A percentile compares a stretch with the other conserved stretches of the same genome.
Evolutionary conservation across 2,329 filamentous ascomycete species (phyloP).

Genomic region (Ceratocystis colombiana): DNA sequence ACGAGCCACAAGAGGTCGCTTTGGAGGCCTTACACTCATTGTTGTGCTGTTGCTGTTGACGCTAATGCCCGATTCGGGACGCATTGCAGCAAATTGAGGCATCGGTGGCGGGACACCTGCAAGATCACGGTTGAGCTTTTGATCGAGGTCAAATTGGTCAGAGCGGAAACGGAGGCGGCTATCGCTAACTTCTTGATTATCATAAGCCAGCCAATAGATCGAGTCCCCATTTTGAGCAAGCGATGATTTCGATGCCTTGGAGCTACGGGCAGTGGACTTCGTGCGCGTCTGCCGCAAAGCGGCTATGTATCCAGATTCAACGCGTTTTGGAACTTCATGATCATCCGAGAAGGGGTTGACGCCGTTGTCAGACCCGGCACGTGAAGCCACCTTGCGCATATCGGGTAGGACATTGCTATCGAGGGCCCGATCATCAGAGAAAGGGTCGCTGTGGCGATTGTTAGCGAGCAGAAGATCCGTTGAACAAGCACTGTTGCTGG

Average conservation of each 20-base stretch:
- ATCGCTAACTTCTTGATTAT: constrained; percentile 37
- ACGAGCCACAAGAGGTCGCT: constrained; percentile 32
- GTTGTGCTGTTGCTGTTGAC: constrained; percentile 32
- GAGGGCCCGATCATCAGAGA: constrained; percentile 40
- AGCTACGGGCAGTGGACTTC: constrained; percentile 32
- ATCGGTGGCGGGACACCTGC: constrained; percentile 25
- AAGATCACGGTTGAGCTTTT: constrained; percentile 5
- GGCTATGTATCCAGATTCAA: constrained; percentile 38
- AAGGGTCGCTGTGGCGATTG: constrained; percentile 38
- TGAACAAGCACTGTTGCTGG: constrained; percentile 32
- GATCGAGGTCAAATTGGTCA: constrained; percentile 56
- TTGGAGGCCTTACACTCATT: constrained; percentile 34
- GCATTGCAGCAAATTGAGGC: constrained; percentile 27
- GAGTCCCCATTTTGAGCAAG: constrained; percentile 32
- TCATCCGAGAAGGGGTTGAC: constrained; percentile 40
- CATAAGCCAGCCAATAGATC: constrained; percentile 36
- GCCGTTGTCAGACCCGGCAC: constrained; percentile 30
- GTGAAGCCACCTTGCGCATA: constrained; percentile 10
- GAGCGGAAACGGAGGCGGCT: constrained; percentile 50
- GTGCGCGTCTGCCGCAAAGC: constrained; percentile 43
- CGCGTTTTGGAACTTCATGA: constrained; percentile 36
- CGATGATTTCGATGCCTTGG: constrained; percentile 29
- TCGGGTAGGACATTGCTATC: constrained; percentile 30
- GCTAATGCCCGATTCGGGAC: constrained; percentile 28
- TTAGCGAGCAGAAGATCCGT: constrained; percentile 36